phyloP scores from a whole-genome alignment of 106 monocot genomes.

The Dendrobium huoshanense region DNA sequence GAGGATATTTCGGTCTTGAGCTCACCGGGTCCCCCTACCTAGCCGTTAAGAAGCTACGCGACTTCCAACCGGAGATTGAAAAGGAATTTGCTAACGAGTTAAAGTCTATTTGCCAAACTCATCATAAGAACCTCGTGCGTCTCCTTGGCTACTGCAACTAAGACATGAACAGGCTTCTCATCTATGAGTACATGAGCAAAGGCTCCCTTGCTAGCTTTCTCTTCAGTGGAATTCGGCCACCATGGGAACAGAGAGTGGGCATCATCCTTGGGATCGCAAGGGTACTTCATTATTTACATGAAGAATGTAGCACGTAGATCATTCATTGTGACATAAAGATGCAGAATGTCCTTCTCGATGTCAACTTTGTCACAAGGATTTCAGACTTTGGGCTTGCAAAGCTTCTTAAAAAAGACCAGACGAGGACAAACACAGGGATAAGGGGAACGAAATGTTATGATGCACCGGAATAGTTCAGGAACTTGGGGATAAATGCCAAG shows the following conservation, averaged over 20 bases:
- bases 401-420: constrained; percentile 37
- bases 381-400: constrained; percentile 60
- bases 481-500: constrained; percentile 31
- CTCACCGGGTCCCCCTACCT: constrained; percentile 44
- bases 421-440: constrained; percentile 21
- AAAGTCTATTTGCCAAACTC: constrained; percentile 30
- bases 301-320: constrained; percentile 31
- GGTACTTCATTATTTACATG: constrained; percentile 51
- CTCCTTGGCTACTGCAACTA: too few relatives aligned
- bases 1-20: constrained; percentile 17
- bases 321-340: constrained; percentile 59
- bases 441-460: constrained; percentile 60
- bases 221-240: too few relatives aligned
- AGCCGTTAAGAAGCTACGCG: constrained; percentile 53
- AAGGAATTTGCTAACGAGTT: constrained; percentile 48
- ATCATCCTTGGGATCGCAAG: constrained; percentile 41
- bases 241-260: constrained; percentile 21
- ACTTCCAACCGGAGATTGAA: constrained; percentile 18
- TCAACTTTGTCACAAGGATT: constrained; percentile 25
- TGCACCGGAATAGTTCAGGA: constrained; percentile 56
- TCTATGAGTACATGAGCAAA: too few relatives aligned
- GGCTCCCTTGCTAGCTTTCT: too few relatives aligned
- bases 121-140: constrained; percentile 43
- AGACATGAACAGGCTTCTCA: too few relatives aligned
- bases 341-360: constrained; percentile 54